These are phyloP conservation scores for Ilyonectria sp. DNA, from an alignment of 2,329 filamentous ascomycete genomes.

Conservation along the genomic window DNA sequence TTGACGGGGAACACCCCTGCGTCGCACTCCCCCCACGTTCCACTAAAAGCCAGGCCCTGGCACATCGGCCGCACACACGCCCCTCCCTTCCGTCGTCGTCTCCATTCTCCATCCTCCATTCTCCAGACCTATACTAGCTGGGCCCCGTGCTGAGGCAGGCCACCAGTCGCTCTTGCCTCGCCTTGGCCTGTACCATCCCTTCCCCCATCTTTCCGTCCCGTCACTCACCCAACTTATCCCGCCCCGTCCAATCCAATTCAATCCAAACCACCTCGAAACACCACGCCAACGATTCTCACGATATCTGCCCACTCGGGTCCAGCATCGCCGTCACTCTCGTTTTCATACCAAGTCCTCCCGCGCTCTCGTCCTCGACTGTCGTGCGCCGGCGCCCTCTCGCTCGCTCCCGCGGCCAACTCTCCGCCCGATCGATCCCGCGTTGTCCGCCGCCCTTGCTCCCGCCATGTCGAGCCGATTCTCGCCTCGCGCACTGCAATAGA, in stretches of 20 bases:
- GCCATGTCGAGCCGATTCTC: constrained; percentile 51
- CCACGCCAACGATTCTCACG: constrained; percentile 42
- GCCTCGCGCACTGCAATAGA: constrained; percentile 51
- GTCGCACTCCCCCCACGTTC: constrained; percentile 27
- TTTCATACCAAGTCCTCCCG: constrained; percentile 8
- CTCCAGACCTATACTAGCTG: constrained; percentile 33
- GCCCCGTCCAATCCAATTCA: constrained; percentile 34
- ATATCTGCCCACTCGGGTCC: constrained; percentile 38
- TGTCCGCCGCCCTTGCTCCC: constrained; percentile 34
- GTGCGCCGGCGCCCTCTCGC: constrained; percentile 15
- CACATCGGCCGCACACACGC: constrained; percentile 19
- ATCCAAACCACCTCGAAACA: constrained; percentile 43
- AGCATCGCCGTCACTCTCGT: constrained; percentile 26
- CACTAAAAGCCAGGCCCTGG: constrained; percentile 31
- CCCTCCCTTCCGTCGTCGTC: constrained; percentile 26
- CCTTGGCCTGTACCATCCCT: constrained; percentile 44
- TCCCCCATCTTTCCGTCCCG: constrained; percentile 43
- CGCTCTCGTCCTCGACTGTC: constrained; percentile 9
- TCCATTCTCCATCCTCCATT: constrained; percentile 27
- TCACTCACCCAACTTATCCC: constrained; percentile 40
- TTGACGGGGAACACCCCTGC: constrained; percentile 22
- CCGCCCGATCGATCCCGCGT: constrained; percentile 37
- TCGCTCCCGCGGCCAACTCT: constrained; percentile 1
- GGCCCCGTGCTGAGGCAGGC: constrained; percentile 28
- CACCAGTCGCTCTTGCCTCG: constrained; percentile 30